Conservation (phyloP, 768 basidiomycete species). For the Cystobasidium tubakii region DNA sequence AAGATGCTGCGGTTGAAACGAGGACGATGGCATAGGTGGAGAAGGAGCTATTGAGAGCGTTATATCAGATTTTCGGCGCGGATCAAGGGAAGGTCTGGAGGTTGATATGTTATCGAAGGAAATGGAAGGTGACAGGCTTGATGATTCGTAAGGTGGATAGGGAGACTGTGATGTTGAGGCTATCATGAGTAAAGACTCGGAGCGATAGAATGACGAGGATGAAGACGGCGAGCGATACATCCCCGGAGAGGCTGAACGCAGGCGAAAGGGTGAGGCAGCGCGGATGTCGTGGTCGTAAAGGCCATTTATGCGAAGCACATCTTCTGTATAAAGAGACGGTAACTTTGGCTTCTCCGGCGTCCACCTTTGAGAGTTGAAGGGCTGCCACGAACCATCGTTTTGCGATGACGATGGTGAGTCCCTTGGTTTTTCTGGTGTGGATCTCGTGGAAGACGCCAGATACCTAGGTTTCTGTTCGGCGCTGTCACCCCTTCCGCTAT, state of each 20-base stretch:
- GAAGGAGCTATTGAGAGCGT: not conserved
- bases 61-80: not conserved
- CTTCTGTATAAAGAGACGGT: not conserved
- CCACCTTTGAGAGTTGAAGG: not conserved
- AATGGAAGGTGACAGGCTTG: not conserved
- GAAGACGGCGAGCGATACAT: not conserved
- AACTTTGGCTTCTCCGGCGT: not conserved
- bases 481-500: not conserved
- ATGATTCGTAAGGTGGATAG: not conserved
- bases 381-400: not conserved
- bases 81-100: not conserved
- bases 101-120: not conserved
- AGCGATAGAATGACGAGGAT: not conserved
- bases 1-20: not conserved
- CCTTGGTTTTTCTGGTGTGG: not conserved
- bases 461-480: not conserved
- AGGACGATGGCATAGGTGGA: not conserved
- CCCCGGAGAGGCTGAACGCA: not conserved
- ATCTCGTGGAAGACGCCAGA: not conserved
- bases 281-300: not conserved
- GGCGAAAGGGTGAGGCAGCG: not conserved
- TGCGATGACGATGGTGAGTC: not conserved
- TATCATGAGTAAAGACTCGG: not conserved
- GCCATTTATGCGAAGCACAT: not conserved
- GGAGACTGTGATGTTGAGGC: not conserved